These are phyloP conservation scores for Aeschynomene evenia DNA, from an alignment of 306 rosid species.

Conservation along the genomic window DNA sequence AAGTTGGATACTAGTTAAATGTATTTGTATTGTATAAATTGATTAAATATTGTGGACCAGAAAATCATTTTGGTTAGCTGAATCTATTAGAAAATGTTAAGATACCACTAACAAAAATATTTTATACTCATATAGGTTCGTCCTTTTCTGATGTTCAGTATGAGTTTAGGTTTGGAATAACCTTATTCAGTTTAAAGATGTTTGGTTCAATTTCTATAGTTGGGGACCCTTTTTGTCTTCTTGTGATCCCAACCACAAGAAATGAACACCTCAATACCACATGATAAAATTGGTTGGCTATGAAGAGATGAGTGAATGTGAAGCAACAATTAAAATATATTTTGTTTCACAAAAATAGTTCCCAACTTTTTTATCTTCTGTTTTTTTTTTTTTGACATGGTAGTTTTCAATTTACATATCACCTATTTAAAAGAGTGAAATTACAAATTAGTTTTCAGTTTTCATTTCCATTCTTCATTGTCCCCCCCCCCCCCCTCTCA, in stretches of 20 bases:
- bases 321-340: not conserved
- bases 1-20: too few relatives aligned
- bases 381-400: too few relatives aligned
- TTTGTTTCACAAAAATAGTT: not conserved
- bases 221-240: conserved; percentile 1
- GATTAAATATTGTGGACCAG: not conserved
- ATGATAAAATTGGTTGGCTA: conserved; percentile 5
- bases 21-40: too few relatives aligned
- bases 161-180: not conserved
- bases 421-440: too few relatives aligned
- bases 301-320: not conserved
- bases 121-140: not conserved
- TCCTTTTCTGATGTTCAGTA: conserved; percentile 3
- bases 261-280: not conserved
- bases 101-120: not conserved
- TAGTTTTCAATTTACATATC: too few relatives aligned
- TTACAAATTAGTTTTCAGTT: too few relatives aligned
- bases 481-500: too few relatives aligned
- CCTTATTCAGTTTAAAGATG: not conserved
- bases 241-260: conserved; percentile 27
- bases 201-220: conserved; percentile 5
- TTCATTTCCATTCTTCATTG: too few relatives aligned
- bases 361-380: too few relatives aligned
- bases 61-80: not conserved
- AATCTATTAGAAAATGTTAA: conserved; percentile 1